A percentile compares a stretch with the other conserved stretches of the same genome.
These are phyloP conservation scores for Edaphochlamys debaryana DNA, from an alignment of 139 green algal genomes.

Conservation along the genomic window DNA sequence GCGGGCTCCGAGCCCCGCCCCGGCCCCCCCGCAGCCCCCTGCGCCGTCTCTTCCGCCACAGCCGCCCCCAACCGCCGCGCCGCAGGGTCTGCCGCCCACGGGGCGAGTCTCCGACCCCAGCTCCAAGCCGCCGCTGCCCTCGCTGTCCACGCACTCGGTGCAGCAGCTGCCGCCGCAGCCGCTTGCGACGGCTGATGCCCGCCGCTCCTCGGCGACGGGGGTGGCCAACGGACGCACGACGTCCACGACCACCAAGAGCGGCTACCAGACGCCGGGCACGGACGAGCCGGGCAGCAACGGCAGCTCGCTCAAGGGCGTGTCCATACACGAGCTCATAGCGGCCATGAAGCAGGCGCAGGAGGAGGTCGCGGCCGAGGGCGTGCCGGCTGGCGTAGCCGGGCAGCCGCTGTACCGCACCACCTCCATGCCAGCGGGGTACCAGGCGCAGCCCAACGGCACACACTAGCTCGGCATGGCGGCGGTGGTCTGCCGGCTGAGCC, in stretches of 20 bases:
- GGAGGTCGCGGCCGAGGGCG: neutral
- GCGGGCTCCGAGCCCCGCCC: no score
- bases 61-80: neutral
- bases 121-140: constrained; percentile 27
- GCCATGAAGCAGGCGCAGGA: constrained; percentile 35
- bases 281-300: neutral
- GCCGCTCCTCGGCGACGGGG: neutral
- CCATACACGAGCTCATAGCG: constrained; percentile 38
- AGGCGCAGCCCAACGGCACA: constrained; percentile 20
- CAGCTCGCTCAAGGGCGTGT: constrained; percentile 26
- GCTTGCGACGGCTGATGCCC: neutral
- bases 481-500: no score
- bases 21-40: neutral
- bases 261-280: constrained; percentile 12
- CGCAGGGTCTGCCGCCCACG: neutral
- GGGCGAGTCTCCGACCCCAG: neutral
- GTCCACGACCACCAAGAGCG: neutral
- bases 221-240: neutral
- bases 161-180: neutral
- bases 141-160: neutral
- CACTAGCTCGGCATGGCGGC: no score
- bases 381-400: neutral
- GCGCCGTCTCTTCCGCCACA: neutral
- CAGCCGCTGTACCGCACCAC: neutral
- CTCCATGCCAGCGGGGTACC: no score